Evolutionary conservation across 805 yeast genomes (phyloP).

Genomic region (Metschnikowia reukaufii): DNA sequence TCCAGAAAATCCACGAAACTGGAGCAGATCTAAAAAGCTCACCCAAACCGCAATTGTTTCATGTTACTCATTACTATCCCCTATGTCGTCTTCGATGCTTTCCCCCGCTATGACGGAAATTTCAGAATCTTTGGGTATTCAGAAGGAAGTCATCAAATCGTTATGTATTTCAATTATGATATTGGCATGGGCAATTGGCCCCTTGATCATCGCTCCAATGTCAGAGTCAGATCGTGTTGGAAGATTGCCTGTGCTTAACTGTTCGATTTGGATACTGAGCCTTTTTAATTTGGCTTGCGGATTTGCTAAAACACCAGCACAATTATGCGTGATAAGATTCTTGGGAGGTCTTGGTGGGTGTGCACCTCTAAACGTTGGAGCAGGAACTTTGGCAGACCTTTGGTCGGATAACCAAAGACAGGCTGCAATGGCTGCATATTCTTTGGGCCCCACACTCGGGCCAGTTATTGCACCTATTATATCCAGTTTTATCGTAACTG

Average conservation of each 20-base stretch:
- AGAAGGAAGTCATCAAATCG: constrained; percentile 26
- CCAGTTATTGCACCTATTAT: constrained; percentile 66
- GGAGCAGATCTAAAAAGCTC: constrained; percentile 47
- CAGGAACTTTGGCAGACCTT: constrained; percentile 65
- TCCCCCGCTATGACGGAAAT: constrained; percentile 60
- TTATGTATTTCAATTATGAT: constrained; percentile 56
- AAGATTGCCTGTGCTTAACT: constrained; percentile 53
- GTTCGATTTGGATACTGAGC: constrained; percentile 49
- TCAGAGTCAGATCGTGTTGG: constrained; percentile 62
- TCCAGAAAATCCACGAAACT: constrained; percentile 63
- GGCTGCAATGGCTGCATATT: constrained; percentile 55
- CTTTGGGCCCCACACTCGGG: constrained; percentile 66
- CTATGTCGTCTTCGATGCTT: constrained; percentile 60
- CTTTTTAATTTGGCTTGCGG: constrained; percentile 61
- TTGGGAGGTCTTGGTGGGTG: constrained; percentile 68
- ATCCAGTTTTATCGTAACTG: constrained; percentile 55
- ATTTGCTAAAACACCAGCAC: constrained; percentile 56
- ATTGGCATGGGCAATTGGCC: constrained; percentile 70
- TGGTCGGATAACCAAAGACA: constrained; percentile 53
- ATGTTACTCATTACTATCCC: constrained; percentile 56
- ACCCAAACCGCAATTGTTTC: constrained; percentile 48
- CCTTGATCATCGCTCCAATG: constrained; percentile 64
- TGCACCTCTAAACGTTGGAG: constrained; percentile 67
- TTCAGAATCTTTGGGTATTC: constrained; percentile 39
- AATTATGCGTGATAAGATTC: constrained; percentile 58